Evolutionary conservation across 768 basidiomycete genomes (phyloP).

Genomic region (Dentipellis sp.): DNA sequence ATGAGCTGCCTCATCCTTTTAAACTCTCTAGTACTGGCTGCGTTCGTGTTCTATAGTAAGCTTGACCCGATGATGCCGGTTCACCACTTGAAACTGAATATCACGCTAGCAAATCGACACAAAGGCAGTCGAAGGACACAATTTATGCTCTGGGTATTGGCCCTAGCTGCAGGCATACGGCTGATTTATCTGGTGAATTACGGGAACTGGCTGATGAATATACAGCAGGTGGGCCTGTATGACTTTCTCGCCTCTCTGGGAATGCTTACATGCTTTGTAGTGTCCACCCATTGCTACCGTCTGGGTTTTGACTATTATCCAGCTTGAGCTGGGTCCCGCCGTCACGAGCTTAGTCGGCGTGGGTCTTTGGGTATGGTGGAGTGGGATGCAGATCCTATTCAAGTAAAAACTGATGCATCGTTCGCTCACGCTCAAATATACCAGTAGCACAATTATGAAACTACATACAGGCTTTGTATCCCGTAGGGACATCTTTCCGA

Average conservation of each 20-base stretch:
- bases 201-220: conserved; percentile 62
- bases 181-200: conserved; percentile 65
- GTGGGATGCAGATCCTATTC: conserved; percentile 31
- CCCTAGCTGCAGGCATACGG: conserved; percentile 47
- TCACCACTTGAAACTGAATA: too few relatives aligned
- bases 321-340: conserved; percentile 57
- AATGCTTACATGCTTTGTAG: conserved; percentile 26
- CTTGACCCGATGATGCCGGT: background rate
- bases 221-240: conserved; percentile 50
- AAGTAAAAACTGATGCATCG: conserved; percentile 1
- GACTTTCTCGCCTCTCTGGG: background rate
- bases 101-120: conserved; percentile 49
- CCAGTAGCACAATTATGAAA: background rate
- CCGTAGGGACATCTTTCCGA: background rate
- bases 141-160: conserved; percentile 46
- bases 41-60: conserved; percentile 75
- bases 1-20: background rate
- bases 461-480: background rate
- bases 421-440: background rate
- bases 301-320: conserved; percentile 70
- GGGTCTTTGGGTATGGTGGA: conserved; percentile 53
- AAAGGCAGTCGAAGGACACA: conserved; percentile 50
- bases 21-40: conserved; percentile 44
- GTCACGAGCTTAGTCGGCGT: conserved; percentile 45
- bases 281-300: conserved; percentile 69